Evolutionary conservation across 805 yeast genomes (phyloP), one percentile per base, ranked within the genome.

Genomic region (Saturnispora quitensis): DNA sequence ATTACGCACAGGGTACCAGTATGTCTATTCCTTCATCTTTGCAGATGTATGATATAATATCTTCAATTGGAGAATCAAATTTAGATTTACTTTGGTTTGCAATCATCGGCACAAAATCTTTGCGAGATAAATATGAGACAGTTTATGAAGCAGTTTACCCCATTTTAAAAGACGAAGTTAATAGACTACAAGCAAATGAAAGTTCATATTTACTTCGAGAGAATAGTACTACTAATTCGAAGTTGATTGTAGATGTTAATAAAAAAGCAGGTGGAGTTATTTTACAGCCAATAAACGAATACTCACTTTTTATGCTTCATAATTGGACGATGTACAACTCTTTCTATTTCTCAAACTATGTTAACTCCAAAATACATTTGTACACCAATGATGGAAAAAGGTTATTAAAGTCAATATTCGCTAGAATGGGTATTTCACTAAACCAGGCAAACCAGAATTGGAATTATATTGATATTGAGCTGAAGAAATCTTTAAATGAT

Each of bases 301-400:
- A 86, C 66, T 81, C 89, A 53, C 70, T 93, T 44, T 93, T 90
- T 62, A 68, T 95, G 40, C 72, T 93, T 45, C 81, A 97, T 45
- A 97, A 91, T 65, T 90, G 98, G 88, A 85, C 95, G 10, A 70
- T 93, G 17, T 91, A 93, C 68, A 95, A 91, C 58, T 77, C 96
- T 55, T 89, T 95, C 67, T 79, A 81, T 62, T 93, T 90, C 64
- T 88, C 96, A n/a, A 83, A 89, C 54, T 91, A 84, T 61, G 89
- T 91, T 34, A 88, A 90, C 61, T 86, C 98, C 12, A 87, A 89
- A 63, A 70, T 93, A 52, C 81, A 81, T 52, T 70, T 93, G 38
- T 93, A 97, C 93, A 84, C 90, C 33, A 96, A 88, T 61, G 90
- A 86, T 53, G 99, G 99, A 5, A 78, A 84, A 57, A 89, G 87